Percentiles rank a stretch among this genome's conserved stretches.
These are phyloP conservation scores for Yamadazyma laniorum DNA, from an alignment of 805 yeast species.

Conservation along the genomic window DNA sequence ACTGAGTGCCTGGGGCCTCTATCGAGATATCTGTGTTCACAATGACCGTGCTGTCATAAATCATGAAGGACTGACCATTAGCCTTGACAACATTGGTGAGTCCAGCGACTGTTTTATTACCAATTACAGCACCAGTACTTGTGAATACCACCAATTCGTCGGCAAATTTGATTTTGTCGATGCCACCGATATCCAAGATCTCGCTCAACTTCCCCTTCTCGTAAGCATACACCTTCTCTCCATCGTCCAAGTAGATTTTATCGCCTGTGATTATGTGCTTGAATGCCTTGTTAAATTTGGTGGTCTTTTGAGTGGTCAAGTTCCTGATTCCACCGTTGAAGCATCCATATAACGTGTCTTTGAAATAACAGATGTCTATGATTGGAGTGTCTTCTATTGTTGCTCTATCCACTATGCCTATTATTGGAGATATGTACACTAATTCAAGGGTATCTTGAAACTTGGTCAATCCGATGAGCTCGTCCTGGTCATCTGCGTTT, in stretches of 20 bases:
- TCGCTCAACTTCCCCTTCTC: constrained; percentile 1
- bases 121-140: neutral
- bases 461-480: constrained; percentile 8
- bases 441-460: neutral
- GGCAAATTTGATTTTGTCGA: neutral
- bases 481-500: constrained; percentile 3
- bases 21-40: neutral
- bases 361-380: constrained; percentile 9
- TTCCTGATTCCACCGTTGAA: constrained; percentile 13
- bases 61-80: constrained; percentile 1
- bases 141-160: constrained; percentile 2
- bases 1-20: neutral
- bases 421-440: constrained; percentile 8
- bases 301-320: constrained; percentile 6
- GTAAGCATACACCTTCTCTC: constrained; percentile 1
- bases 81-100: neutral
- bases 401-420: constrained; percentile 10
- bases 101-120: neutral
- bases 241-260: constrained; percentile 7
- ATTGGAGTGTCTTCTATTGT: neutral
- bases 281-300: constrained; percentile 3
- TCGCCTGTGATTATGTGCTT: constrained; percentile 7
- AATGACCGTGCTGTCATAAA: constrained; percentile 1
- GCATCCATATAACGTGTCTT: constrained; percentile 13
- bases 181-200: neutral